Evolutionary conservation across 768 basidiomycete species (phyloP), one percentile per base, ranked within the genome.

Genomic region (Rubroboletus pulcherrimus): DNA sequence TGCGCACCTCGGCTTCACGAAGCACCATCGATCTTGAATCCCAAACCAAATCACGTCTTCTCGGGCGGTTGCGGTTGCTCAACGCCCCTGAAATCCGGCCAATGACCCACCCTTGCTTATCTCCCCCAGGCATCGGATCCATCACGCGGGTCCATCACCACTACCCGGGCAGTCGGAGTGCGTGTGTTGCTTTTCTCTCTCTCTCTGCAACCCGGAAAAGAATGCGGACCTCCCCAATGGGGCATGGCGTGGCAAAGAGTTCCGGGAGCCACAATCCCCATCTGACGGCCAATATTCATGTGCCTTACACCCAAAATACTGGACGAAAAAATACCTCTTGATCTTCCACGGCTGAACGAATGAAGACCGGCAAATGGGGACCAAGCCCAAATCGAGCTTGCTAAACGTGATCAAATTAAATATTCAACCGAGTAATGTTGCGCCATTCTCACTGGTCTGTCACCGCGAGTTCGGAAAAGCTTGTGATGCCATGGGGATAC

Each of bases 71-170:
- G 48, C 35, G 8, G 37, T 19, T 44, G 34, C 21, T 31, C 38
- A 55, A 19, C 29, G 43, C 38, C 39, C 35, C 9, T 24, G 57
- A 43, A 30, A 24, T 56, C 59, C 45, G 8, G 26, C 26, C 40
- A 11, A 17, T 29, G 26, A 37, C 48, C 24, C 17, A 37, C 35
- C 34, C 6, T 24, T 37, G 48, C 46, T 44, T 51, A 53, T 53
- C 50, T 49, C 60, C 61, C 29, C 52, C 49, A 45, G 30, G 30
- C 12, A 59, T 54, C 52, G 49, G 52, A 59, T 58, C 55, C 60
- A 41, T 53, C 45, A 14, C 29, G 56, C 12, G 49, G 39, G 26
- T 34, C 12, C 45, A 47, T 19, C 14, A 24, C 2, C 33, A 47
- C 2, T 12, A 9, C 26, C 42, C 7, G 4, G 14, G 15, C 14